These are phyloP conservation scores for Plantago coronopus DNA, from an alignment of 305 asterid species.

Conservation along the genomic window DNA sequence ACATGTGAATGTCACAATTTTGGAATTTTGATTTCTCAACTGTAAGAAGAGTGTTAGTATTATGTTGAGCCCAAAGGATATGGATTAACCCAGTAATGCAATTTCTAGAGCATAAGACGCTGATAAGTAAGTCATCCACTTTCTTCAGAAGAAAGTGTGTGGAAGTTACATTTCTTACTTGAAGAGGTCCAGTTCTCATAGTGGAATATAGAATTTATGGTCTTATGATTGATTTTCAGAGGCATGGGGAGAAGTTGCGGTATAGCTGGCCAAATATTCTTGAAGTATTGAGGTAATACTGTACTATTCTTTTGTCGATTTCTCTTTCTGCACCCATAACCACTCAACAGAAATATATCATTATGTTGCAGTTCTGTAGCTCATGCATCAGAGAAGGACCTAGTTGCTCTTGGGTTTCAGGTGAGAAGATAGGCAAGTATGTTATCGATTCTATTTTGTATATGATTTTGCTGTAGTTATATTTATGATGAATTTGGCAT, in stretches of 20 bases:
- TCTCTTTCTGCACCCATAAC: slow-evolving; percentile 21
- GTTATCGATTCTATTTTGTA: not conserved
- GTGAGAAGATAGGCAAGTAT: slow-evolving; percentile 46
- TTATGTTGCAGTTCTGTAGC: slow-evolving; percentile 72
- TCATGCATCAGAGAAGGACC: slow-evolving; percentile 82
- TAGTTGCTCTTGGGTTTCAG: slow-evolving; percentile 92
- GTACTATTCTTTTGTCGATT: slow-evolving; percentile 12
- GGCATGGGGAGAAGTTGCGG: slow-evolving; percentile 89
- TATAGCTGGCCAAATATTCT: slow-evolving; percentile 91
- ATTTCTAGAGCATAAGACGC: not conserved
- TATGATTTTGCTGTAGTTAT: not conserved
- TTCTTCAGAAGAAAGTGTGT: not conserved
- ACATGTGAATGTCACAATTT: not conserved
- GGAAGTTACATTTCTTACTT: not conserved
- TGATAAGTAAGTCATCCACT: not conserved
- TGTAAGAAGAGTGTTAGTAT: not conserved
- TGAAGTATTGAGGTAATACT: slow-evolving; percentile 67
- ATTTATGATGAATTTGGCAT: slow-evolving; percentile 5
- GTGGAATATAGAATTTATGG: slow-evolving; percentile 20
- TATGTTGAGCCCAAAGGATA: not conserved
- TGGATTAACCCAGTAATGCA: not conserved
- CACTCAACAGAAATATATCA: slow-evolving; percentile 18
- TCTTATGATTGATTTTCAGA: slow-evolving; percentile 50
- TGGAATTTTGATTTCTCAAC: not conserved
- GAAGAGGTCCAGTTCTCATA: slow-evolving; percentile 3